These are phyloP conservation scores for Calonectria pseudoturangicola DNA, from an alignment of 2,329 filamentous ascomycete genomes.

Conservation along the genomic window DNA sequence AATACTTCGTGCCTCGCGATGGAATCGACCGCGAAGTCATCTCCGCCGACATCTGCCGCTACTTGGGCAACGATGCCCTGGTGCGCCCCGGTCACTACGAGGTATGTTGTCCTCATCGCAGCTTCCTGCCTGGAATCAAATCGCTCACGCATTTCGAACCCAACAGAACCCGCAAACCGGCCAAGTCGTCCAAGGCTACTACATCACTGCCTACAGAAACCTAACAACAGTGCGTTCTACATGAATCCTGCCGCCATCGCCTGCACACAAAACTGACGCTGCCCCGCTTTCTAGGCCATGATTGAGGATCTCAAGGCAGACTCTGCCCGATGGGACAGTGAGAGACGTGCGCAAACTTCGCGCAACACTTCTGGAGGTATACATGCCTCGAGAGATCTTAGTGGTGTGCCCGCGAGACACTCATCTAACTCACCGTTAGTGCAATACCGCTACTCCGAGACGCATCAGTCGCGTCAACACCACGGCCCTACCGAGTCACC, in stretches of 20 bases:
- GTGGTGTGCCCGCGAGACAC: conserved; percentile 68
- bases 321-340: conserved; percentile 77
- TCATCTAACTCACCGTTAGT: conserved; percentile 76
- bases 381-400: conserved; percentile 70
- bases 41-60: conserved; percentile 89
- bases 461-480: conserved; percentile 68
- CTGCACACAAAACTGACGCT: conserved; percentile 40
- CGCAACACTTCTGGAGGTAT: conserved; percentile 75
- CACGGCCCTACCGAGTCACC: conserved; percentile 66
- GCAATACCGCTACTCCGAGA: conserved; percentile 75
- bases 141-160: conserved; percentile 47
- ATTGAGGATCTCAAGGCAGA: conserved; percentile 78
- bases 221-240: conserved; percentile 80
- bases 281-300: conserved; percentile 70
- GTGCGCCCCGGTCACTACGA: conserved; percentile 85
- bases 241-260: too few species aligned
- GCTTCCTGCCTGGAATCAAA: conserved; percentile 42
- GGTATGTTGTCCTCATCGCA: conserved; percentile 66
- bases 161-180: conserved; percentile 72
- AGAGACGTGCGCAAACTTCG: conserved; percentile 74
- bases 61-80: conserved; percentile 87
- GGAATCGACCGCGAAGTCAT: conserved; percentile 90
- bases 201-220: conserved; percentile 86
- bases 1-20: conserved; percentile 87
- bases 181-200: conserved; percentile 82